Evolutionary conservation across 345 rosid genomes (phyloP), one percentile per base, ranked within the genome.

Genomic region (Hypericum perforatum): DNA sequence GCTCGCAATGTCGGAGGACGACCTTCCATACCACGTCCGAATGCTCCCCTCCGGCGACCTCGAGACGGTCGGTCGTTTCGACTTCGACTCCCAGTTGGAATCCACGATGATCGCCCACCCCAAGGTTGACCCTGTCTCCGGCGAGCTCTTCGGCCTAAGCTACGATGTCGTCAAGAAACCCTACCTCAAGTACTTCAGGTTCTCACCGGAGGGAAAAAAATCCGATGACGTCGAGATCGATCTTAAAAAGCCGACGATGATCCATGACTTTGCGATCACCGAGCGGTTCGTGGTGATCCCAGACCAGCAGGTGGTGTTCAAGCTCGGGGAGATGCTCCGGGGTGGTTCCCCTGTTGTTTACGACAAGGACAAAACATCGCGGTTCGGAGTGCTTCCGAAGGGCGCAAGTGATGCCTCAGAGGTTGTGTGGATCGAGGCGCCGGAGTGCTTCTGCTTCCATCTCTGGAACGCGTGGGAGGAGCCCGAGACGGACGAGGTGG

Each of bases 401-500:
- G 70, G 77, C 48, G 89, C 82, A 0, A 39, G 56, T 0, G 74
- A 75, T 46, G 74, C 78, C 5, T 53, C 74, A 6, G 22, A 61
- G 0, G 81, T 79, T 9, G 66, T 16, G 59, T 89, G 95, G 94
- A 74, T 89, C 56, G 82, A 89, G 14, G 84, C 69, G 0, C 82
- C 86, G 0, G 91, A 81, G 37, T 85, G 95, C 74, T 89, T 89
- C 79, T 89, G 96, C 64, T 89, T 89, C 74, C 96, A 89, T 56
- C 80, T 85, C 0, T 89, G 96, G 96, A 89, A 89, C 61, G 91
- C 96, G 4, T 89, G 96, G 96, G 96, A 89, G 52, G 96, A 89
- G 69, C 82, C 85, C 0, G 91, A 81, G 46, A 82, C 74, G 10
- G 85, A 85, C 15, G 96, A 89, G 43, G 69, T 89, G 7, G 95